Base-by-base conservation (phyloP, 176 grass and related monocot genomes). In the Lolium multiflorum region DNA sequence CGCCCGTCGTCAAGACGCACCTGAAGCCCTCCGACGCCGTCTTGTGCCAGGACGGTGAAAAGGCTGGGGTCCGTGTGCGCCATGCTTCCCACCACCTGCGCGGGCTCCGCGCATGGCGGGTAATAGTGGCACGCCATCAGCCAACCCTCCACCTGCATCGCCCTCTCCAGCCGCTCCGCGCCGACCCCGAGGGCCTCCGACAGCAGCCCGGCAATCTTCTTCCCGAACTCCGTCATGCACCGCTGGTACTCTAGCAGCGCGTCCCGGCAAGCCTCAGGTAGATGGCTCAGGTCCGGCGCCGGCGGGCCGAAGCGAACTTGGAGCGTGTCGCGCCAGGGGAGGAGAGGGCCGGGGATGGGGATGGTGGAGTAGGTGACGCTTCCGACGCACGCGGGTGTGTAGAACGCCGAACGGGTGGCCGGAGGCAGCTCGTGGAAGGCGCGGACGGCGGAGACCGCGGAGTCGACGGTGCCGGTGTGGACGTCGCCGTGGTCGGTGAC, bases 81-180 rank as follows among this genome's bases (percentile, higher is more conserved):
- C 2, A 61, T 41, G 37, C 7, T 20, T 15, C 87, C 91, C 9
- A 55, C 50, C 12, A 82, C 88, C 21, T 52, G 60, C 28, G 49
- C 88, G 18, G 87, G 88, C 84, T 90, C 91, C 16, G 81, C 84
- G 56, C 88, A 90, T 46, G 84, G 91, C 55, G 87, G 91, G 67
- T 89, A 92, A 76, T 92, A 92, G 76, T 89, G 91, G 84, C 91
- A 87, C 21, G 16, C 77, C 88, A 92, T 87, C 7, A 84, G 4
- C 84, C 70, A 81, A 47, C 76, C 87, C 71, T 92, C 62, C 7
- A 84, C 47, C 76, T 31, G 56, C 81, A 82, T 84, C 17, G 16
- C 22, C 87, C 11, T 28, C 76, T 87, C 84, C 35, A 89, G 52
- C 61, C 51, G 39, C 28, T 86, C 76, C 11, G 59, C 13, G 4